These are phyloP conservation scores for Neonectria hederae DNA, from an alignment of 2,329 filamentous ascomycete species.

Conservation along the genomic window DNA sequence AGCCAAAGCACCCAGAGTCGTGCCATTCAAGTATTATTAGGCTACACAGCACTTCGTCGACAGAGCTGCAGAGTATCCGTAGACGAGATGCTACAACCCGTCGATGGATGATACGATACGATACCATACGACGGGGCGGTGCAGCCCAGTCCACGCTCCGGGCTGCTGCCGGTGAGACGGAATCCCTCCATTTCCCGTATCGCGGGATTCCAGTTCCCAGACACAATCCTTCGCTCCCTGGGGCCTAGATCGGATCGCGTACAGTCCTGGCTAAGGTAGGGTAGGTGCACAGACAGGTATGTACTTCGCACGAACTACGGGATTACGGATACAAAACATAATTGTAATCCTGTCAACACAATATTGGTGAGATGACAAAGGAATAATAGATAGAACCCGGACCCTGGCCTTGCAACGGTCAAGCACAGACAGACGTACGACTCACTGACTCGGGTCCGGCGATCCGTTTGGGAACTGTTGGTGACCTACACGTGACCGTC, in stretches of 20 bases:
- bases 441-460: not conserved
- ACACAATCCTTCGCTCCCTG: not conserved
- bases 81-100: not conserved
- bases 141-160: not conserved
- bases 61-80: not conserved
- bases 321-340: not conserved
- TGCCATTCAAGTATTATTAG: constrained; percentile 21
- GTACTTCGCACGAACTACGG: not conserved
- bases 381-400: not conserved
- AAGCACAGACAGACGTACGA: not conserved
- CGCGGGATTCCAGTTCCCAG: constrained; percentile 10
- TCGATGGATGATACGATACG: not conserved
- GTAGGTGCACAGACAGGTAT: not conserved
- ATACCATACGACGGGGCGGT: not conserved
- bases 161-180: constrained; percentile 21
- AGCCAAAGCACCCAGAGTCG: constrained; percentile 7
- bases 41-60: not conserved
- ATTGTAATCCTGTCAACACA: not conserved
- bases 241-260: not conserved
- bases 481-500: constrained; percentile 2
- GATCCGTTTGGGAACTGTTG: constrained; percentile 3
- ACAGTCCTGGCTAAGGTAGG: not conserved
- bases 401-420: not conserved
- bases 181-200: constrained; percentile 9
- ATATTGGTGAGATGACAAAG: not conserved